Evolutionary conservation across 2,329 filamentous ascomycete genomes (phyloP).

Genomic region (Colletotrichum caudatum): DNA sequence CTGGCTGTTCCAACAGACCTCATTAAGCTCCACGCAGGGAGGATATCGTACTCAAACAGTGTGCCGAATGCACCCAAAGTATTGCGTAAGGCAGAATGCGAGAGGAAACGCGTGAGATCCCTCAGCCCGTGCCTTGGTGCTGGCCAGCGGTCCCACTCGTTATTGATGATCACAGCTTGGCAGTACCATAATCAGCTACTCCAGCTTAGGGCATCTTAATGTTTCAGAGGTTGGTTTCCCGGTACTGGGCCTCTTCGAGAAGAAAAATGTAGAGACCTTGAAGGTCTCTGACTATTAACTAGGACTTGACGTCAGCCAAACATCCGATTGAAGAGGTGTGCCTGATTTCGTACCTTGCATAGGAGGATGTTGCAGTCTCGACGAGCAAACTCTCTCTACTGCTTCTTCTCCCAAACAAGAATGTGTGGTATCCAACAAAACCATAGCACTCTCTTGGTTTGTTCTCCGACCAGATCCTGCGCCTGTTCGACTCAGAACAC

Average conservation of each 20-base stretch:
- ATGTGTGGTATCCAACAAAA: not conserved
- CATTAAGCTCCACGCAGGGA: not conserved
- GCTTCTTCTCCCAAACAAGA: not conserved
- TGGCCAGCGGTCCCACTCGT: conserved; percentile 31
- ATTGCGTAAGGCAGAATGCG: not conserved
- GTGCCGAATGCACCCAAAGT: not conserved
- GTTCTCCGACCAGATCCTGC: not conserved
- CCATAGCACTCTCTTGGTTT: too few species aligned
- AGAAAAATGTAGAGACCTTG: not conserved
- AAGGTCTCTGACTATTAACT: not conserved
- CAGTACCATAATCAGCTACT: conserved; percentile 35
- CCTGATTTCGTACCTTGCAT: not conserved
- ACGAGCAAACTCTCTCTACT: not conserved
- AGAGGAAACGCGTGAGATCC: not conserved
- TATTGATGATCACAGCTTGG: conserved; percentile 28
- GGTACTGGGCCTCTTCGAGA: not conserved
- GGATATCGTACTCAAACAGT: conserved; percentile 25
- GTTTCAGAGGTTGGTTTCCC: not conserved
- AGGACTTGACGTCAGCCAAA: not conserved
- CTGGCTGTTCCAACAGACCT: not conserved
- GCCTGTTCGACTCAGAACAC: not conserved
- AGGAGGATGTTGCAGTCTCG: not conserved
- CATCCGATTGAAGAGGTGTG: not conserved
- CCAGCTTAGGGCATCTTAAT: not conserved
- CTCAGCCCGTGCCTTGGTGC: conserved; percentile 8